A percentile compares a stretch with the other conserved stretches of the same genome.
phyloP scores from a whole-genome alignment of 2,329 filamentous ascomycete genomes.

The Nakataea oryzae region DNA sequence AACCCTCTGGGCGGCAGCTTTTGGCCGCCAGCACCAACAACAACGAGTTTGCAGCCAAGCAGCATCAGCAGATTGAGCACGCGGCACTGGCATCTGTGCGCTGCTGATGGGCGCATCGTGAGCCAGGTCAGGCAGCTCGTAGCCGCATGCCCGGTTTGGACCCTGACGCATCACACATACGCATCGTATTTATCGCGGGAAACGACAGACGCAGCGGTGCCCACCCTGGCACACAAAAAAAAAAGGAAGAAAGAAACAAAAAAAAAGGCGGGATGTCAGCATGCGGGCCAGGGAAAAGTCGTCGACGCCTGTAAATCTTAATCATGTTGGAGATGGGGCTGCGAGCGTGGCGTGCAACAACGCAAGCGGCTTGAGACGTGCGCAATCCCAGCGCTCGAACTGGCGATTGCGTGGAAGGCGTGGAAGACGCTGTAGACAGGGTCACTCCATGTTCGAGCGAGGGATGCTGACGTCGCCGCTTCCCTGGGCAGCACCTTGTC shows the following conservation, averaged over 20 bases:
- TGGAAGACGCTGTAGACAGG: neutral
- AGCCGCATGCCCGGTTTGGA: neutral
- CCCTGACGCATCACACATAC: neutral
- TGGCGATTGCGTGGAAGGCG: neutral
- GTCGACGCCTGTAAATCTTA: no score
- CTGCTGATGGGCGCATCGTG: no score
- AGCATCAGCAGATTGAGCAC: neutral
- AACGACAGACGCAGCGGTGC: no score
- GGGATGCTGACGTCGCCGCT: neutral
- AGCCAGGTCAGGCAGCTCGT: neutral
- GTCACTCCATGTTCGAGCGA: neutral
- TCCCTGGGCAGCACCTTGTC: no score
- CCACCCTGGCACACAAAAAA: neutral
- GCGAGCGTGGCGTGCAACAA: neutral
- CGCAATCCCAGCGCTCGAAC: neutral
- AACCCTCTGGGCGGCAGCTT: neutral
- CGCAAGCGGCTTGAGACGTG: neutral
- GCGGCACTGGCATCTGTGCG: neutral
- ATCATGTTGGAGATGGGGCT: no score
- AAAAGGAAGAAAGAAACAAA: neutral
- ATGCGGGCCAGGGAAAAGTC: neutral
- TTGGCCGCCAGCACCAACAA: neutral
- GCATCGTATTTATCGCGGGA: neutral
- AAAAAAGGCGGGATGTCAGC: neutral
- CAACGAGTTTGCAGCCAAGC: neutral